Evolutionary conservation across 805 yeast genomes (phyloP), one percentile per base, ranked within the genome.

Genomic region (Starmerella cellae): DNA sequence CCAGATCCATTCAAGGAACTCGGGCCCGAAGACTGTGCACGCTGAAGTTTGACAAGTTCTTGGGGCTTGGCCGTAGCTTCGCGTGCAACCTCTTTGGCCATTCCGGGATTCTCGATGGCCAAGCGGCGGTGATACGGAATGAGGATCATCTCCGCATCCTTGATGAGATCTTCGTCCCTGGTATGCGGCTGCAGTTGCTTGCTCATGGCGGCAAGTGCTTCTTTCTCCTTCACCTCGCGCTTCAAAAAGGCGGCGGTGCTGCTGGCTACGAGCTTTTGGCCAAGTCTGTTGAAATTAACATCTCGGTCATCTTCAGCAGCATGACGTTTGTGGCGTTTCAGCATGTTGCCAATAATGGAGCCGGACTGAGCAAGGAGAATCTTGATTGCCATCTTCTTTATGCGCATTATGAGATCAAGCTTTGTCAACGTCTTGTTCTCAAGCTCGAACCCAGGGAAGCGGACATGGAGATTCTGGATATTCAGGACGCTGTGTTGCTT

Each of bases 301-400:
- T 48, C 49, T 3, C 44, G 43, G 17, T 45, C 48, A 20, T 44
- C 46, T 20, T 46, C 35, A 18, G 18, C 28, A 28, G 50, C 29
- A 28, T 41, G 43, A 16, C n/a, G 2, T 19, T 44, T 49, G 44
- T 53, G 57, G 10, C 46, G 44, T 31, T 65, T 65, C 28, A 88
- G 62, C 60, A 82, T 84, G 56, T 83, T 83, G n/a, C 80, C 77
- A 28, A 87, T 56, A 39, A 88, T 72, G 44, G 78, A 75, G 3
- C 94, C 95, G 0, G 87, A 70, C 44, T 66, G 69, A n/a, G 57
- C 57, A 27, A 66, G 50, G 33, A 67, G 51, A 2, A 63, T 55
- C 48, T 57, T 59, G 34, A 65, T 54, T 14, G 65, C 55, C 44
- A 64, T 63, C 45, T 74, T 79, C 56, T 78, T 77, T 42, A 87